Conservation (phyloP, 106 monocot genomes). For the Platanthera zijinensis region DNA sequence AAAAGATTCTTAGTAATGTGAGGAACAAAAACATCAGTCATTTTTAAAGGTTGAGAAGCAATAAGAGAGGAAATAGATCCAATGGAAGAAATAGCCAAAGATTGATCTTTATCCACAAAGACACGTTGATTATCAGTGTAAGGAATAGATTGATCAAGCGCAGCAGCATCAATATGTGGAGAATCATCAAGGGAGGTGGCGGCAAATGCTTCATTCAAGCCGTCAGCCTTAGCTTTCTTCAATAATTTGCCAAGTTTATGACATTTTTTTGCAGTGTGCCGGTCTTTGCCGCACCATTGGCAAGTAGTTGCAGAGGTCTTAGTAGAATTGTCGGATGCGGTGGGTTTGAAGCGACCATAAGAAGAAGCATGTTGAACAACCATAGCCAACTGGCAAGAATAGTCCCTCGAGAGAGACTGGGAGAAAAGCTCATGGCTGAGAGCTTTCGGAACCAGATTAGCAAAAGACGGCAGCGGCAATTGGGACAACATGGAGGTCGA, state of each 20-base stretch:
- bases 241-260: slow-evolving; percentile 8
- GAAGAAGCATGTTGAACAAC: neutral
- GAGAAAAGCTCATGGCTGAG: slow-evolving; percentile 10
- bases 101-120: neutral
- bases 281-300: slow-evolving; percentile 5
- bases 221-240: slow-evolving; percentile 5
- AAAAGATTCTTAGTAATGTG: slow-evolving; percentile 6
- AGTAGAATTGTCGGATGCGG: neutral
- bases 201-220: slow-evolving; percentile 5
- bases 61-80: slow-evolving; percentile 4
- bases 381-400: neutral
- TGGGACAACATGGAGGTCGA: slow-evolving; percentile 3
- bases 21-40: slow-evolving; percentile 10
- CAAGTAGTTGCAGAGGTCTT: neutral
- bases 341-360: neutral
- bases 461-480: neutral
- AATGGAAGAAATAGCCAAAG: slow-evolving; percentile 1
- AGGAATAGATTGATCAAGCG: slow-evolving; percentile 3
- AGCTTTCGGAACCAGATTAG: slow-evolving; percentile 4
- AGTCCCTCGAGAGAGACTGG: neutral
- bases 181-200: slow-evolving; percentile 6
- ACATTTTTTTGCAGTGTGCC: slow-evolving; percentile 1
- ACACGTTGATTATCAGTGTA: slow-evolving; percentile 3
- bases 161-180: neutral
- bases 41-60: slow-evolving; percentile 2